phyloP scores from a whole-genome alignment of 1,284 basidiomycete species.

The Cutaneotrichosporon spelunceum region DNA sequence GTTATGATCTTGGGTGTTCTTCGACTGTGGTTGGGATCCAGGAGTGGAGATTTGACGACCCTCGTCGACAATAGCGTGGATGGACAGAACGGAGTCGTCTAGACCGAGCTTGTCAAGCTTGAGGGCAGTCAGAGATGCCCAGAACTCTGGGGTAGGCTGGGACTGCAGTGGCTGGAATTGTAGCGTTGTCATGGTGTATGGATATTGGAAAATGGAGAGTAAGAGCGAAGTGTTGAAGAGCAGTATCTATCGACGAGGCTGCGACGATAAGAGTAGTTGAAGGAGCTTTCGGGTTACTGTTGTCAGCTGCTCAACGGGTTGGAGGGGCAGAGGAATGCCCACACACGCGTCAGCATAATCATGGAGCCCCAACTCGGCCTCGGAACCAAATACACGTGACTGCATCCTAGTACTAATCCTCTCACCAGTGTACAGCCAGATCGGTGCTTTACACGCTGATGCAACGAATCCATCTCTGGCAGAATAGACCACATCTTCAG shows the following conservation, averaged over 20 bases:
- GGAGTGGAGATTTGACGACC: conserved; percentile 70
- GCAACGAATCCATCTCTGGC: background rate
- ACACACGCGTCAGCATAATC: background rate
- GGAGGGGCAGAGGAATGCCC: background rate
- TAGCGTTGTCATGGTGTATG: conserved; percentile 52
- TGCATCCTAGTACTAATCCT: no score
- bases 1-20: background rate
- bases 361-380: background rate
- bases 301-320: background rate
- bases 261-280: background rate
- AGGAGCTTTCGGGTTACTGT: no score
- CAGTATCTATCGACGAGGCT: background rate
- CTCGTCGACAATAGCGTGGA: conserved; percentile 67
- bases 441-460: no score
- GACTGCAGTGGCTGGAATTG: conserved; percentile 87
- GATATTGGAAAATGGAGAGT: background rate
- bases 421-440: no score
- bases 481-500: background rate
- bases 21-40: background rate
- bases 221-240: background rate
- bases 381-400: background rate
- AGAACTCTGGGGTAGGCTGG: conserved; percentile 83
- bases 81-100: conserved; percentile 65
- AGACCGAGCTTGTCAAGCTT: conserved; percentile 90
- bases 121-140: conserved; percentile 81